phyloP scores from a whole-genome alignment of 2,329 filamentous ascomycete species.

The Neopestalotiopsis clavispora region DNA sequence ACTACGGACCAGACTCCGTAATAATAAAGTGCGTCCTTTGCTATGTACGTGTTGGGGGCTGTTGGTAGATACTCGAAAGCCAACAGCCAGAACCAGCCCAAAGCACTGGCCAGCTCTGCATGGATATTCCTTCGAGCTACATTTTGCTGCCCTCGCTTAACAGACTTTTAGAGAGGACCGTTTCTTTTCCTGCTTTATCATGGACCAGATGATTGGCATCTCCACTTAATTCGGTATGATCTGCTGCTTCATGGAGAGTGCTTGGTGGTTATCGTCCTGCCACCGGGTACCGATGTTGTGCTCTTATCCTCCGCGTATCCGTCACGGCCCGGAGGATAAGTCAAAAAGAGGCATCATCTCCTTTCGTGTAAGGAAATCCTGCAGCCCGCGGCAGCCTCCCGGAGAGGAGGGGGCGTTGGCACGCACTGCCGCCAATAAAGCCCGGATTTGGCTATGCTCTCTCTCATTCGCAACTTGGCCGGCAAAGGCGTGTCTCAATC shows the following conservation, averaged over 20 bases:
- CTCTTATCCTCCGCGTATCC: slow-evolving; percentile 7
- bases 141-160: slow-evolving; percentile 14
- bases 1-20: slow-evolving; percentile 2
- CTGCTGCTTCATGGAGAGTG: slow-evolving; percentile 14
- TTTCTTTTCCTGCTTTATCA: slow-evolving; percentile 1
- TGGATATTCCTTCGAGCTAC: slow-evolving; percentile 17
- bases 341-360: slow-evolving; percentile 18
- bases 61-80: background rate
- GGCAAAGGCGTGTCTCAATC: background rate
- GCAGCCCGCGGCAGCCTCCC: slow-evolving; percentile 15
- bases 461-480: background rate
- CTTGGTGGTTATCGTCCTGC: slow-evolving; percentile 3
- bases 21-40: background rate
- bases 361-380: slow-evolving; percentile 17
- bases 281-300: background rate
- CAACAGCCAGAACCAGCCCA: background rate
- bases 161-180: slow-evolving; percentile 7
- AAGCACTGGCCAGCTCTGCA: background rate
- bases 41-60: background rate
- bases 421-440: background rate
- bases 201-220: background rate
- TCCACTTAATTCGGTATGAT: slow-evolving; percentile 15
- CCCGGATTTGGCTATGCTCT: background rate
- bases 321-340: background rate
- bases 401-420: slow-evolving; percentile 1